Percentiles rank a stretch among this genome's conserved stretches.
phyloP scores from a whole-genome alignment of 2,329 filamentous ascomycete species.

The Cladosporium sp. region DNA sequence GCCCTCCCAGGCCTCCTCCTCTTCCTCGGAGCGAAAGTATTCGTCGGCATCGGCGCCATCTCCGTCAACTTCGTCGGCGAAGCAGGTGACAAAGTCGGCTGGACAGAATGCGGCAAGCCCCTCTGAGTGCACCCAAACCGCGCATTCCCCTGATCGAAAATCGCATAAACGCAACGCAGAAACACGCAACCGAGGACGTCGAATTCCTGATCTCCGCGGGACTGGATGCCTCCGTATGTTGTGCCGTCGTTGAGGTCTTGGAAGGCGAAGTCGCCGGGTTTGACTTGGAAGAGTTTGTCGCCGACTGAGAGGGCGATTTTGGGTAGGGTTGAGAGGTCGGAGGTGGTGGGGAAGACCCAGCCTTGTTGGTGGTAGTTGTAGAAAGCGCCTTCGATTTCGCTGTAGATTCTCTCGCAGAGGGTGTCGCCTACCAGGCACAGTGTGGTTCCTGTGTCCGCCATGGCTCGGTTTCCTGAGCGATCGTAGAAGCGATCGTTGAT shows the following conservation, averaged over 20 bases:
- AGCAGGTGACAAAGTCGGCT: background rate
- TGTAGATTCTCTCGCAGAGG: slow-evolving; percentile 59
- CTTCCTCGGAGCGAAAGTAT: background rate
- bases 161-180: slow-evolving; percentile 60
- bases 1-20: background rate
- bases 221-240: slow-evolving; percentile 63
- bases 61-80: background rate
- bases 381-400: slow-evolving; percentile 55
- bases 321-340: slow-evolving; percentile 52
- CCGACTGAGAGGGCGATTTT: slow-evolving; percentile 60
- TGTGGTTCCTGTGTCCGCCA: slow-evolving; percentile 68
- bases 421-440: slow-evolving; percentile 60
- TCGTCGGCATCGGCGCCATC: background rate
- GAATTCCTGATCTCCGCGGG: slow-evolving; percentile 53
- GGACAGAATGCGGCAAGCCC: background rate
- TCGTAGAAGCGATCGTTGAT: slow-evolving; percentile 53
- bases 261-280: slow-evolving; percentile 60
- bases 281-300: slow-evolving; percentile 53
- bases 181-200: slow-evolving; percentile 50
- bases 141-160: slow-evolving; percentile 53
- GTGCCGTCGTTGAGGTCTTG: slow-evolving; percentile 50
- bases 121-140: slow-evolving; percentile 18
- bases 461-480: slow-evolving; percentile 57
- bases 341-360: slow-evolving; percentile 56
- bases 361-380: slow-evolving; percentile 52